Percentiles rank a stretch among this genome's conserved stretches.
Evolutionary conservation across 2,329 filamentous ascomycete species (phyloP).

Genomic region (Colletotrichum sublineola): DNA sequence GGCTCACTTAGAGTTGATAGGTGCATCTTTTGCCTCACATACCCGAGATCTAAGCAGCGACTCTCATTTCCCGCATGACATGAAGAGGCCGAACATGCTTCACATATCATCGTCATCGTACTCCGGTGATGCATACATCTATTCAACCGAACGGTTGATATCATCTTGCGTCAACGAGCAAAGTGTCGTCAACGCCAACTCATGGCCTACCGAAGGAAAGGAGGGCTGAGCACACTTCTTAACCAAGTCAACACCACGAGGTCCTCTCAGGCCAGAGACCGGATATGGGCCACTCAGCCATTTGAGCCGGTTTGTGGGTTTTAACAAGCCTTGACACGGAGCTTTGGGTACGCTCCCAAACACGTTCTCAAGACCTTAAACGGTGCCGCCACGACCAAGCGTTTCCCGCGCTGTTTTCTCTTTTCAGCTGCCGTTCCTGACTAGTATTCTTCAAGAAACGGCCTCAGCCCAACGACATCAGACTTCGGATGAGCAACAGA

Average conservation of each 20-base stretch:
- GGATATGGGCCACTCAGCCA: not conserved
- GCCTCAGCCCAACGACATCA: conserved; percentile 12
- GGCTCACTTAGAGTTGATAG: not conserved
- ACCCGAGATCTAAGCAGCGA: conserved; percentile 14
- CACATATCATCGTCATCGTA: conserved; percentile 33
- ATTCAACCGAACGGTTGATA: conserved; percentile 26
- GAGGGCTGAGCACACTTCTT: conserved; percentile 10
- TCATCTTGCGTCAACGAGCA: not conserved
- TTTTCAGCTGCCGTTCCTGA: conserved; percentile 25
- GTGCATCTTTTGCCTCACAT: conserved; percentile 22
- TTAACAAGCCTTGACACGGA: conserved; percentile 24
- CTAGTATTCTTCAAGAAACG: conserved; percentile 24
- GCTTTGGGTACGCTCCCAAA: conserved; percentile 20
- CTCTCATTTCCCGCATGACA: conserved; percentile 1
- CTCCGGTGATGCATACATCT: conserved; percentile 3
- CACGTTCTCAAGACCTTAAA: conserved; percentile 17
- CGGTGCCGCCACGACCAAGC: conserved; percentile 35
- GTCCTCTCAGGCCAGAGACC: too few species aligned
- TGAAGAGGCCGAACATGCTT: conserved; percentile 14
- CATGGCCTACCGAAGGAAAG: not conserved
- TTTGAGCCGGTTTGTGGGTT: not conserved
- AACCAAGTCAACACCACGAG: conserved; percentile 1
- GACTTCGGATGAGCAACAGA: conserved; percentile 25
- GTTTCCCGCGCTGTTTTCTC: conserved; percentile 30
- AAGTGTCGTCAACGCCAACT: conserved; percentile 31